Base-by-base conservation (phyloP, 176 grass and related monocot genomes). In the Chrysopogon serrulatus region DNA sequence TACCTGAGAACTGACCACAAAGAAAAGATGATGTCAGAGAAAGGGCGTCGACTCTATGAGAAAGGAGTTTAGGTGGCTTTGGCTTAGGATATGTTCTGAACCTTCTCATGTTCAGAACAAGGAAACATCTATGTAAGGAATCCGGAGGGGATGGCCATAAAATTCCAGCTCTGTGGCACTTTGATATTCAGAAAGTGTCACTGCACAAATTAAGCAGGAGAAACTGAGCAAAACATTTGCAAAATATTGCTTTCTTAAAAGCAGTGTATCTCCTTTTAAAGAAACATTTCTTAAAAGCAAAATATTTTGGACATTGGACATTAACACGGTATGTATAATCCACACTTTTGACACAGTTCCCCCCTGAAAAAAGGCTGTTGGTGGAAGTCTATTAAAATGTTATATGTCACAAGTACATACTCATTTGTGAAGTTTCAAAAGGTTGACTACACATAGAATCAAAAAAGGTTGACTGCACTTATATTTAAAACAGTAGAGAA, bases 1-100 rank as follows among this genome's bases (percentile, higher is more conserved):
- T 57, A 83, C 91, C 85, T 86, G 77, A 87, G 85, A 93, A 73
- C 93, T 92, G 89, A 84, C 48, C 11, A 69, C 30, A 74, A 83
- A 79, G 13, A 39, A n/a, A 48, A 57, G 1, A 24, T 6, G 14
- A 17, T 15, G 68, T 90, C 64, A 83, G 79, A 47, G 0, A 83
- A 37, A 53, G 14, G 45, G 19, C 21, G 2, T 73, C 36, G 66
- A 3, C 13, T 79, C 9, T 23, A 12, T 73, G 36, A 21, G 2
- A 35, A 68, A 60, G 1, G 8, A 27, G n/a, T 27, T 60, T 60
- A 60, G n/a, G 57, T 65, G 32, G n/a, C n/a, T n/a, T n/a, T n/a
- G n/a, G n/a, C 73, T 18, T 11, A 27, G 45, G 10, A 73, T 39
- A 26, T 34, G 31, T 48, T 48, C 0, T 59, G 10, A 45, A 83